A percentile compares a stretch with the other conserved stretches of the same genome.
Evolutionary conservation across 1,284 basidiomycete species (phyloP).

Genomic region (Boletellus deceptivus): DNA sequence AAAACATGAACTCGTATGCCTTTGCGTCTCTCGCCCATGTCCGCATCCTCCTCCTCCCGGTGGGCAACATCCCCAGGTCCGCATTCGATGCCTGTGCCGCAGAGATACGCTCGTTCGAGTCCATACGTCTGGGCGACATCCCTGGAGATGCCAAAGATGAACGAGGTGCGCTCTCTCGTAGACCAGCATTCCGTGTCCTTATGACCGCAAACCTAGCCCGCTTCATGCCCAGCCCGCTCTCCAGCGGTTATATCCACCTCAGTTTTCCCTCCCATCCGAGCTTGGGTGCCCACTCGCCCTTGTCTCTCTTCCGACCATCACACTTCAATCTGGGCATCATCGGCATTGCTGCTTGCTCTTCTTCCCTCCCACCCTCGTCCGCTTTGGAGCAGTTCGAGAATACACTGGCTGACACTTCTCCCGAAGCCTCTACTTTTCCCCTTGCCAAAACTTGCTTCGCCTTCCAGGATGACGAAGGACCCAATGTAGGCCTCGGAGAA

Average conservation of each 20-base stretch:
- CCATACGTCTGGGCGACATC: conserved; percentile 74
- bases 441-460: conserved; percentile 74
- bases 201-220: conserved; percentile 48
- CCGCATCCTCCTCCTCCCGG: conserved; percentile 73
- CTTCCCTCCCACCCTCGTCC: conserved; percentile 54
- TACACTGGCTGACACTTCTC: conserved; percentile 59
- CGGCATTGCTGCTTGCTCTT: conserved; percentile 68
- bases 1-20: conserved; percentile 40
- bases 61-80: conserved; percentile 63
- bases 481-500: conserved; percentile 55
- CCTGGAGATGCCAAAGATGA: conserved; percentile 76
- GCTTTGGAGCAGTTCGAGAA: conserved; percentile 64
- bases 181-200: not conserved
- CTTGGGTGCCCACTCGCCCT: conserved; percentile 52
- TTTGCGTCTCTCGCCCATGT: conserved; percentile 81
- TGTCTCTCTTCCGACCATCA: conserved; percentile 71
- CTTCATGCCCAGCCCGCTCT: conserved; percentile 78
- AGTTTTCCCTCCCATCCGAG: conserved; percentile 70
- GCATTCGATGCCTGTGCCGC: conserved; percentile 68
- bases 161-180: conserved; percentile 50
- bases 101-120: conserved; percentile 68
- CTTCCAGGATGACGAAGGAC: conserved; percentile 71
- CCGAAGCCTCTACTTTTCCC: conserved; percentile 68
- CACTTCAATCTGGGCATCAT: conserved; percentile 79
- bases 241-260: conserved; percentile 72